Evolutionary conservation across 2,329 filamentous ascomycete species (phyloP).

Genomic region (Coniochaeta sp.): DNA sequence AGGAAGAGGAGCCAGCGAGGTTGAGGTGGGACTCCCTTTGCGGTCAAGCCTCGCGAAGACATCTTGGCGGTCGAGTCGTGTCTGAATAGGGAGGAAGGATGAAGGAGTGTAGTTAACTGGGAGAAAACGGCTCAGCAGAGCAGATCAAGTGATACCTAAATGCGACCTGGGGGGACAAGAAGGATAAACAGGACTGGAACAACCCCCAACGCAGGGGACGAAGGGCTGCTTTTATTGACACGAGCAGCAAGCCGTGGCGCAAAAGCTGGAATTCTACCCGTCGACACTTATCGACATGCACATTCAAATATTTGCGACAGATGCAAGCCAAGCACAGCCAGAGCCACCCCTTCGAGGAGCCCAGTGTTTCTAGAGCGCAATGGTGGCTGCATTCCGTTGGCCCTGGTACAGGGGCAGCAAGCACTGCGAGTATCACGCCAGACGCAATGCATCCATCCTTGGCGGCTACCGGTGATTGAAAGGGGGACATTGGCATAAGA

Average conservation of each 20-base stretch:
- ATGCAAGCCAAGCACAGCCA: neutral
- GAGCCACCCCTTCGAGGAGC: neutral
- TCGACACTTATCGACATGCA: neutral
- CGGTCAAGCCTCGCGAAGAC: constrained; percentile 21
- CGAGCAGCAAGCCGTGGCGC: neutral
- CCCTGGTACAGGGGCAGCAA: neutral
- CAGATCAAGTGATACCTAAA: neutral
- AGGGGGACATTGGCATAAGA: neutral
- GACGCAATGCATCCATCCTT: neutral
- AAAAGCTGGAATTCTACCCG: neutral
- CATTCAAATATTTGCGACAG: neutral
- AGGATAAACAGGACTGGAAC: neutral
- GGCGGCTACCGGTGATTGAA: neutral
- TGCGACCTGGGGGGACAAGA: neutral
- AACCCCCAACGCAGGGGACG: neutral
- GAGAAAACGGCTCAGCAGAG: neutral
- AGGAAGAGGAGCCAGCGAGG: constrained; percentile 29
- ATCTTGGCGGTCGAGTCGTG: neutral
- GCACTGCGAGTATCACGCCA: neutral
- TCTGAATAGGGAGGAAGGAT: too few relatives aligned
- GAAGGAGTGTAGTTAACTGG: neutral
- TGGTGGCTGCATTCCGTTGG: neutral
- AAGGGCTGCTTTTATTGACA: neutral
- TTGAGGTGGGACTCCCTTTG: constrained; percentile 25
- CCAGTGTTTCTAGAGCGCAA: neutral